Percentiles rank a stretch among this genome's conserved stretches.
Evolutionary conservation across 2,329 filamentous ascomycete species (phyloP).

Genomic region (Penicillium capsulatum): DNA sequence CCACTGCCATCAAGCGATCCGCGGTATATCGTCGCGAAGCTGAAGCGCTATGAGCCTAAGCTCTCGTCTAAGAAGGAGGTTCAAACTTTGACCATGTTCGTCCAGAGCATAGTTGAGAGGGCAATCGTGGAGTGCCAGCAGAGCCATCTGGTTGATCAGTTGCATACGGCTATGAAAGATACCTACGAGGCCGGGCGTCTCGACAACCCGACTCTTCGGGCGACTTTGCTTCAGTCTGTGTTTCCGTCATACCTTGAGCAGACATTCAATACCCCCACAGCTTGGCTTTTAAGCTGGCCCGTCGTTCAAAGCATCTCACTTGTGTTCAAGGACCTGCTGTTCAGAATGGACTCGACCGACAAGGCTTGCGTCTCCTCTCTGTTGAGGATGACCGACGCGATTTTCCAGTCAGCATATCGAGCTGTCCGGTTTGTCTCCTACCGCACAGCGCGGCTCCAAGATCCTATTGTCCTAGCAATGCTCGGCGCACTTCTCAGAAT

Average conservation of each 20-base stretch:
- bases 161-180: constrained; percentile 48
- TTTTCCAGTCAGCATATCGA: constrained; percentile 39
- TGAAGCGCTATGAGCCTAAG: constrained; percentile 57
- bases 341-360: constrained; percentile 45
- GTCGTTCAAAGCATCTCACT: constrained; percentile 47
- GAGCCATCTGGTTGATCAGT: constrained; percentile 52
- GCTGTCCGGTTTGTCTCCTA: constrained; percentile 36
- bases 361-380: constrained; percentile 35
- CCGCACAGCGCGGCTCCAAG: constrained; percentile 33
- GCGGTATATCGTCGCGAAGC: constrained; percentile 57
- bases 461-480: constrained; percentile 39
- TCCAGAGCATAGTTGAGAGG: constrained; percentile 57
- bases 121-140: constrained; percentile 58
- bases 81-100: constrained; percentile 55
- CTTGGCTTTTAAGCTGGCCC: constrained; percentile 52
- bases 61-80: constrained; percentile 47
- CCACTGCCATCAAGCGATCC: constrained; percentile 58
- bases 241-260: constrained; percentile 55
- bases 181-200: constrained; percentile 41
- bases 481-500: constrained; percentile 40
- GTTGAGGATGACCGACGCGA: constrained; percentile 33
- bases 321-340: constrained; percentile 44
- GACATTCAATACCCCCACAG: constrained; percentile 43
- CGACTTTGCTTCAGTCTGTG: constrained; percentile 51
- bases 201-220: constrained; percentile 46